Evolutionary conservation across 345 rosid genomes (phyloP), one percentile per base, ranked within the genome.

Genomic region (Excoecaria cochinchinensis): DNA sequence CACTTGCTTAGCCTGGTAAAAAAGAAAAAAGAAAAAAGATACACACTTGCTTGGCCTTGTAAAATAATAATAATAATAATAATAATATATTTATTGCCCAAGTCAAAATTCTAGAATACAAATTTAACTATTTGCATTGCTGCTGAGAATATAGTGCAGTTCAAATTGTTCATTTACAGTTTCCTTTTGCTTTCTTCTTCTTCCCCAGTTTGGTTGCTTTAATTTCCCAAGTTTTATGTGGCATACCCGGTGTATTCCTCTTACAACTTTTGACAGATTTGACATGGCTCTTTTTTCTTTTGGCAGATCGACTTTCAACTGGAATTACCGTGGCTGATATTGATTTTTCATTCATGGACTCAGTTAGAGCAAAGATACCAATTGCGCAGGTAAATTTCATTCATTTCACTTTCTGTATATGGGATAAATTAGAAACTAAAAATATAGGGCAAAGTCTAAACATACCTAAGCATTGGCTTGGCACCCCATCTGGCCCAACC

Each of bases 251-350:
- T 25, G 40, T 74, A 1, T 3, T 22, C 14, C 50, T 22, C 13
- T 47, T 25, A 12, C 12, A 11, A 40, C 21, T 39, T 63, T 58
- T 53, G 22, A 31, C 65, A 12, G 53, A 65, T 50, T 55, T 14
- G 15, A 56, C 53, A 75, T 36, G 64, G 24, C 47, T 66, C 56
- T 52, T 0, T 57, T 64, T 71, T 38, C 31, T 67, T 55, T 36
- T 83, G 79, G 63, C 89, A 92, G 97, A 94, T 82, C 89, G 86
- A 71, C 19, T 86, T 61, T 84, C 92, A 13, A 90, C 97, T 1
- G 99, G 97, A 80, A 89, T 92, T 82, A 83, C 88, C 0, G 78
- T 95, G 40, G 97, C 95, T 69, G 95, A 92, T 86, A 87, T 95
- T 24, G 95, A 95, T 81, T 85, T 92, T 57, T 84, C 92, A 24